Base-by-base conservation (phyloP, 2,329 filamentous ascomycete species). In the Penicillium verrucosum region DNA sequence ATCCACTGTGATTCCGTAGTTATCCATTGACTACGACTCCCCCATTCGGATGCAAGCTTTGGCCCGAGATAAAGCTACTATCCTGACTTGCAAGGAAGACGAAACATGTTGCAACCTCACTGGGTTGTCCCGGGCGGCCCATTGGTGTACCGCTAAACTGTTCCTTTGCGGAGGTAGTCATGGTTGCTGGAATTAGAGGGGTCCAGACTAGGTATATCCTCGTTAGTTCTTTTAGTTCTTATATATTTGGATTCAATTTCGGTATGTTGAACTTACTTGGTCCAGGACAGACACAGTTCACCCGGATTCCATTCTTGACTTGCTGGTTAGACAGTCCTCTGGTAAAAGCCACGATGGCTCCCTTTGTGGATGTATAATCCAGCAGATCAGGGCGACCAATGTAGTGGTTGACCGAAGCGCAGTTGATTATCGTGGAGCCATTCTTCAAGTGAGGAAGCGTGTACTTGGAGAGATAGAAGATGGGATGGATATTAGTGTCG, bases 401-500 rank as follows among this genome's bases (percentile, higher is more conserved):
- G 75, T 93, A 94, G 25, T 86, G 88, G 71, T 93, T 93, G 70
- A 94, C 86, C 34, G 88, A 92, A 42, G 89, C 87, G 69, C 90
- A 92, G 79, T 92, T 93, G 80, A 94, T 90, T 70, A 94, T 91
- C 25, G 84, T 86, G 53, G 84, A 81, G 27, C 90, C 90, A n/a
- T 74, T 73, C 68, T 83, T 83, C 83, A 94, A 88, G 73, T 92
- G 87, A 0, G 86, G 86, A 14, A 93, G 78, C 9, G 82, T 75
- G 68, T 92, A 90, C 73, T 93, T 94, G 56, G 89, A 82, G 36
- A 93, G 79, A 77, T 86, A 92, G 80, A 92, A 94, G 76, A 85
- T 87, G 4, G 88, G 82, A 72, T 92, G 87, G 67, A 94, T 91
- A 75, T 94, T 94, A 38, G 85, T 89, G 74, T 90, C 81, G 76